Conservation (phyloP, 2,329 filamentous ascomycete species). For the Dryadomyces quercivorus region DNA sequence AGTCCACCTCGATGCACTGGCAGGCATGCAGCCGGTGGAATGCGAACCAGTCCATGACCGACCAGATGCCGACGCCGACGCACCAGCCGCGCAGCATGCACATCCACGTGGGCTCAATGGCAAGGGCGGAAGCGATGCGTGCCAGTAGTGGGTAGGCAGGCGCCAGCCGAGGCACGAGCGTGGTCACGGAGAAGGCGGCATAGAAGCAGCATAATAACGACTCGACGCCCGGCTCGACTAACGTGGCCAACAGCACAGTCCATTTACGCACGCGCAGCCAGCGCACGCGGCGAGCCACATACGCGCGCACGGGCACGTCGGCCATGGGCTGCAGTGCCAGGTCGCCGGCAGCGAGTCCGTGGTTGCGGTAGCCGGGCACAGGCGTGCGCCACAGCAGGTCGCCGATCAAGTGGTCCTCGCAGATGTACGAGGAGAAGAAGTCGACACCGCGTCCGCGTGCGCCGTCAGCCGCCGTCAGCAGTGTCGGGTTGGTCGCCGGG, state of each 20-base stretch:
- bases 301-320: slow-evolving; percentile 64
- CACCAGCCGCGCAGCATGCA: slow-evolving; percentile 57
- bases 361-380: slow-evolving; percentile 56
- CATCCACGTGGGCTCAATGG: slow-evolving; percentile 52
- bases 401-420: slow-evolving; percentile 92
- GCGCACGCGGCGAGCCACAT: slow-evolving; percentile 67
- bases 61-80: slow-evolving; percentile 56
- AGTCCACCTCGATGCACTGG: slow-evolving; percentile 55
- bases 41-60: slow-evolving; percentile 58
- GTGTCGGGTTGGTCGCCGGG: slow-evolving; percentile 28
- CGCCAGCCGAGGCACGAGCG: slow-evolving; percentile 29
- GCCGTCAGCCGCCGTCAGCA: slow-evolving; percentile 24
- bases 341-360: slow-evolving; percentile 75
- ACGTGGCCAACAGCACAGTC: slow-evolving; percentile 76
- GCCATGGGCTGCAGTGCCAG: slow-evolving; percentile 83
- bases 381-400: slow-evolving; percentile 75
- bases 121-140: slow-evolving; percentile 24
- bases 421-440: slow-evolving; percentile 91
- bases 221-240: slow-evolving; percentile 89
- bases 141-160: slow-evolving; percentile 34
- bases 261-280: slow-evolving; percentile 94
- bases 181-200: slow-evolving; percentile 67
- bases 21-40: slow-evolving; percentile 66
- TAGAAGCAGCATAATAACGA: slow-evolving; percentile 73
- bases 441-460: slow-evolving; percentile 59